phyloP scores from a whole-genome alignment of 306 rosid species.

The Malus asiatica region DNA sequence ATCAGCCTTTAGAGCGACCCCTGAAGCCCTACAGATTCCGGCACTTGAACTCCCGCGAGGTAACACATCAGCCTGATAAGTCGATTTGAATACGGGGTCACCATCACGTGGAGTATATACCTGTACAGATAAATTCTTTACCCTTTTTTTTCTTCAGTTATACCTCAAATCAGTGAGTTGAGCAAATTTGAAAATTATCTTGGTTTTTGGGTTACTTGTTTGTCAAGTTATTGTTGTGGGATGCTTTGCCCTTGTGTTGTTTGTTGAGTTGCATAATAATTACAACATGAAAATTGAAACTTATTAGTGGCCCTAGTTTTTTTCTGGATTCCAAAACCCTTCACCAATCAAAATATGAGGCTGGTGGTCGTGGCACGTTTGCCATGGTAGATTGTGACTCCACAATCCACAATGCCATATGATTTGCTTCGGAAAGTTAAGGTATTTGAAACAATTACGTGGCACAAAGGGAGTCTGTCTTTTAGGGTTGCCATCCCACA shows the following conservation, averaged over 20 bases:
- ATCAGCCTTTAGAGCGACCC: constrained; percentile 8
- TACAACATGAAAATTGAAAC: not conserved
- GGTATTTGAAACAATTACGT: constrained; percentile 14
- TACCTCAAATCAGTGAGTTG: not conserved
- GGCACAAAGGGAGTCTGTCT: constrained; percentile 9
- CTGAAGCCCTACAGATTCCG: constrained; percentile 3
- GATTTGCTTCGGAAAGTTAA: not conserved
- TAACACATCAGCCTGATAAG: constrained; percentile 13
- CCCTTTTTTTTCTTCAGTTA: not conserved
- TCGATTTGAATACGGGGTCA: constrained; percentile 6
- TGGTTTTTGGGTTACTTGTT: not conserved
- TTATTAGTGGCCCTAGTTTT: not conserved
- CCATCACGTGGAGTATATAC: constrained; percentile 25
- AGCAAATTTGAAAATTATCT: not conserved
- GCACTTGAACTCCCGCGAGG: constrained; percentile 12
- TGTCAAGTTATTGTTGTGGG: not conserved
- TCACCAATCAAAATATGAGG: not conserved
- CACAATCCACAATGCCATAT: not conserved
- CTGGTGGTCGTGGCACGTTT: not conserved
- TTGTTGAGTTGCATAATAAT: not conserved
- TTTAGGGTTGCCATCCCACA: not conserved
- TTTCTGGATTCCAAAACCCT: not conserved
- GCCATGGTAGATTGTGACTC: constrained; percentile 4
- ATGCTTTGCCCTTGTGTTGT: not conserved
- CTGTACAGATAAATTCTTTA: constrained; percentile 41